These are phyloP conservation scores for Moricandia arvensis DNA, from an alignment of 345 rosid species.

Conservation along the genomic window DNA sequence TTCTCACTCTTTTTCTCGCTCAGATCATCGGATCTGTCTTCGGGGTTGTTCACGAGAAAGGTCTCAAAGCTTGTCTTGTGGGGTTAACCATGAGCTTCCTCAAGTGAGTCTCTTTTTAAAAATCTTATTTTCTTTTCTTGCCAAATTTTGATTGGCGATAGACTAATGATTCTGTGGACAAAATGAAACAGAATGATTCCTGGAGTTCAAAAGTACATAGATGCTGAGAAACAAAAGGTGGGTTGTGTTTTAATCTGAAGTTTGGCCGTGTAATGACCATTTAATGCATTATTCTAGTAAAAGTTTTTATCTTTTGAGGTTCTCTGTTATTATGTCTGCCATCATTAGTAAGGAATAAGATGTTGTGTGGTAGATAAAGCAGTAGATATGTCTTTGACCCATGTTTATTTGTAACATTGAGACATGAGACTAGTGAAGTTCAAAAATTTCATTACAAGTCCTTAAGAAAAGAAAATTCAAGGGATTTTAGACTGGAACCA, in stretches of 20 bases:
- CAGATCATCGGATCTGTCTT: conserved; percentile 42
- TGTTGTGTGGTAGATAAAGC: not conserved
- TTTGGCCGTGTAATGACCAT: conserved; percentile 4
- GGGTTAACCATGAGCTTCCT: conserved; percentile 54
- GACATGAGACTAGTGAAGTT: not conserved
- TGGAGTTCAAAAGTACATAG: conserved; percentile 69
- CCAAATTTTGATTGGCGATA: not conserved
- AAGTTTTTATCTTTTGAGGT: not conserved
- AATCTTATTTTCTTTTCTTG: not conserved
- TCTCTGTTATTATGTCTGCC: not conserved
- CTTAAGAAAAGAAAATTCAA: not conserved
- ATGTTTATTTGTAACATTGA: conserved; percentile 9
- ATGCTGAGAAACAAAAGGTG: conserved; percentile 95
- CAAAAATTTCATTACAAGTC: not conserved
- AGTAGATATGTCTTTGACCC: not conserved
- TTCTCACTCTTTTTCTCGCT: conserved; percentile 62
- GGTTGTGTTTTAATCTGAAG: conserved; percentile 14
- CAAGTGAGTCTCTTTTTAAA: conserved; percentile 44
- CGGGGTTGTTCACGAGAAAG: conserved; percentile 52
- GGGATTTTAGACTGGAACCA: not conserved
- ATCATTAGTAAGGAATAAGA: conserved; percentile 1
- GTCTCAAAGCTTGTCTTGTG: conserved; percentile 51
- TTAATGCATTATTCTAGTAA: conserved; percentile 17
- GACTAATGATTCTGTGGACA: not conserved
- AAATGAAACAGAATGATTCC: conserved; percentile 65